Base-by-base conservation (phyloP, 192 early-diverging fungal species). In the Pilaira anomala region DNA sequence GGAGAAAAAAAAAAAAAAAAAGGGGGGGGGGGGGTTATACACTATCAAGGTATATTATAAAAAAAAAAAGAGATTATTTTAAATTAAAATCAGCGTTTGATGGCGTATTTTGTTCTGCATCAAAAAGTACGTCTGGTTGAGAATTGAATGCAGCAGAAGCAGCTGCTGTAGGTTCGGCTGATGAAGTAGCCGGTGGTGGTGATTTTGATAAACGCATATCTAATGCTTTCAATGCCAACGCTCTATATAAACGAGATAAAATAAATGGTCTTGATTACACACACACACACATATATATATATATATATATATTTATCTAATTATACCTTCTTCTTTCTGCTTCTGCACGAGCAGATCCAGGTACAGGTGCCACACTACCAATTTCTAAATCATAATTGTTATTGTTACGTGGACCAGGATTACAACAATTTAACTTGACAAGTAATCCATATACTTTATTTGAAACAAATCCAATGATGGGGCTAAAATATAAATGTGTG, bases 141-240 rank as follows among this genome's bases (percentile, higher is more conserved):
- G 56, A 41, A 24, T 7, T 36, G 2, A 12, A 11, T 24, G n/a
- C 11, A 42, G 3, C 5, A 3, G 44, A 48, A 16, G 41, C 9
- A n/a, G 21, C 11, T 56, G 11, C 54, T n/a, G n/a, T n/a, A 24
- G 30, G n/a, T 19, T 50, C 61, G 44, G 48, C 29, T 22, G 45
- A 7, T 12, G 16, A 33, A 22, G 45, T 7, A 16, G 60, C 45
- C 24, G 63, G 1, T 12, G 52, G 19, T 48, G 53, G 50, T 40
- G 54, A 53, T 24, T 66, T 65, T 3, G 74, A 76, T 48, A 89
- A 64, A 51, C 82, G 74, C 77, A 80, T 79, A 62, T 89, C 84
- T 48, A 88, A 66, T 41, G 85, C 85, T 67, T 82, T 79, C 26
- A 88, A 71, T 24, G 88, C 87, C 61, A 88, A 55, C 8, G 87